Percentiles rank a stretch among this genome's conserved stretches.
Conservation (phyloP, 345 rosid genomes). For the Gossypium rotundifolium region DNA sequence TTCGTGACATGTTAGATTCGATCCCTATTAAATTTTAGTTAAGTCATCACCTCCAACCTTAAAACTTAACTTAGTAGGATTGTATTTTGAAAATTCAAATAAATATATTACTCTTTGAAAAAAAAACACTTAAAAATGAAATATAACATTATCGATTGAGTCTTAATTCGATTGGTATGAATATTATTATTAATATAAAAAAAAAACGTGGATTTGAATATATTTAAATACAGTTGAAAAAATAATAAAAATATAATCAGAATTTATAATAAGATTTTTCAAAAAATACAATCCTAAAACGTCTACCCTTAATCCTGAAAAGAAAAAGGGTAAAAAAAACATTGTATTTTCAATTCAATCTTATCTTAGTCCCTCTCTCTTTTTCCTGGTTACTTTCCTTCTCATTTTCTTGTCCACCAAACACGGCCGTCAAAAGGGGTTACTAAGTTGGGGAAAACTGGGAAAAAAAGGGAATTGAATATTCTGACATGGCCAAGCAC, state of each 20-base stretch:
- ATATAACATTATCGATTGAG: accelerated
- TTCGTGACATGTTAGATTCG: background rate
- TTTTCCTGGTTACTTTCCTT: slow-evolving; percentile 2
- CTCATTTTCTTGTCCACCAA: background rate
- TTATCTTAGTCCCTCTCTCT: too few relatives aligned
- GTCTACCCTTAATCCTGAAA: too few relatives aligned
- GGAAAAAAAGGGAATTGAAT: background rate
- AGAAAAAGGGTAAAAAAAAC: background rate
- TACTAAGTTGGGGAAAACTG: background rate
- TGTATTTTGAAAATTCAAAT: background rate
- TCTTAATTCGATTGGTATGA: accelerated
- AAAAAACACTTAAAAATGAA: too few relatives aligned
- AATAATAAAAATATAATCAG: too few relatives aligned
- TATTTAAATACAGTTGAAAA: accelerated
- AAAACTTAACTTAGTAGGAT: too few relatives aligned
- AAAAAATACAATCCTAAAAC: too few relatives aligned
- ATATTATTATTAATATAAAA: accelerated
- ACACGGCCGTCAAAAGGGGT: slow-evolving; percentile 9
- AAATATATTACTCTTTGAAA: background rate
- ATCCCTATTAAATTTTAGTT: background rate
- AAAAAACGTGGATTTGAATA: accelerated
- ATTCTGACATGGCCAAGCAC: background rate
- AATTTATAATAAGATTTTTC: accelerated
- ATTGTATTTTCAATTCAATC: background rate
- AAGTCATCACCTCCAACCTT: background rate